Evolutionary conservation across 305 asterid genomes (phyloP), one percentile per base, ranked within the genome.

Genomic region (Ilex paraguariensis): DNA sequence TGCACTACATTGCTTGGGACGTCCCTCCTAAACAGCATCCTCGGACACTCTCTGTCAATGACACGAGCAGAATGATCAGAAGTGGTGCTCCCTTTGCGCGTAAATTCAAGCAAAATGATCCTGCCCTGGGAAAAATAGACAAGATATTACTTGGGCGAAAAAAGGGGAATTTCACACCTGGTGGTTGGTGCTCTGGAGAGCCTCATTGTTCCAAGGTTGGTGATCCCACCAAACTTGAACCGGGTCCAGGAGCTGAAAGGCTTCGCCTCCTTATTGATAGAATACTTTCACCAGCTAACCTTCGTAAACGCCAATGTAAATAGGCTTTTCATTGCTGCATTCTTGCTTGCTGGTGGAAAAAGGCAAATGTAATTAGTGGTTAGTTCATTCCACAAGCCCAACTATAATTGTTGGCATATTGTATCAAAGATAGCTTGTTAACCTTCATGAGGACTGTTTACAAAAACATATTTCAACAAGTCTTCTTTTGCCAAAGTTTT

Each of bases 1-100:
- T 93, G 97, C 97, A 93, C 79, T 90, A 61, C 45, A 90, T 93
- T 46, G 69, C 97, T 31, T 90, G 99, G 99, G 97, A 93, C 53
- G 12, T 4, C 53, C 99, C 99, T 13, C 99, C 99, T 0, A 77
- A 74, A 59, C 97, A 93, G 74, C 99, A 93, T 67, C 99, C 99
- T 0, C 96, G 66, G 53, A 67, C 69, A 1, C 89, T 93, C 53
- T 60, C 77, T 66, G 45, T 93, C 2, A 90, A 93, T 36, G 87
- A 93, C 77, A 90, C 95, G 12, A 77, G 73, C 32, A 67, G 56
- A 44, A 86, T 93, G 75, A 77, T 86, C 13, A 74, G 62, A 2
- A 93, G 99, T 54, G 80, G 77, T 48, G 96, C 99, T 60, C 82
- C 96, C 1, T 93, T 93, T 67, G 99, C 99, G 0, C 95, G 97